A percentile compares a stretch with the other conserved stretches of the same genome.
These are phyloP conservation scores for Suillus discolor DNA, from an alignment of 768 basidiomycete species.

Conservation along the genomic window DNA sequence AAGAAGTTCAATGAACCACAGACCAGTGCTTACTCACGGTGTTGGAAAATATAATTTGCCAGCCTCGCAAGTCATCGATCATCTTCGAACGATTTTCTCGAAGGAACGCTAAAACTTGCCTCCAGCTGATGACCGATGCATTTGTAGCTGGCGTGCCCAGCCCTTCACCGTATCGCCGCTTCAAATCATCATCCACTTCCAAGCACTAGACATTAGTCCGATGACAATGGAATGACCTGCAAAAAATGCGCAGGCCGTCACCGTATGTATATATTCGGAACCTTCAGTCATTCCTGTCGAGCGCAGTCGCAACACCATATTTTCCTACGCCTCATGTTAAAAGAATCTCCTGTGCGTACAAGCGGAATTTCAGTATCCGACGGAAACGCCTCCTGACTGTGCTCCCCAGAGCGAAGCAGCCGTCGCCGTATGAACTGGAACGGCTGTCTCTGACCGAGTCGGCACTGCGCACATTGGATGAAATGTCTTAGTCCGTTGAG, in stretches of 20 bases:
- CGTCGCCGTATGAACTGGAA: background rate
- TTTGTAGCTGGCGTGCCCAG: background rate
- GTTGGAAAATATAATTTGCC: background rate
- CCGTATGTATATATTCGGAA: background rate
- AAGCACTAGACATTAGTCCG: background rate
- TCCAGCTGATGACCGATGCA: background rate
- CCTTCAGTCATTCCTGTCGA: background rate
- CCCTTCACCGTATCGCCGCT: background rate
- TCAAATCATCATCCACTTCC: background rate
- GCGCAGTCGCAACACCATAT: background rate
- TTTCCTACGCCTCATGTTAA: background rate
- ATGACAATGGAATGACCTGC: background rate
- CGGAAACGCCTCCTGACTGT: background rate
- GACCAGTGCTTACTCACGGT: background rate
- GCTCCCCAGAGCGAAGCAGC: background rate
- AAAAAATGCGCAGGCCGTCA: background rate
- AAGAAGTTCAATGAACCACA: background rate
- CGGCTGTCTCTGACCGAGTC: background rate
- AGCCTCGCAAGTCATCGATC: background rate
- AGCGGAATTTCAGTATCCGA: background rate
- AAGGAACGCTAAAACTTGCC: constrained; percentile 4
- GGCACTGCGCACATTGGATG: background rate
- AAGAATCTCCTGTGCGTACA: background rate
- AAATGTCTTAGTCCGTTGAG: background rate
- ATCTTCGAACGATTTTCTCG: background rate